Percentiles rank a stretch among this genome's conserved stretches.
These are phyloP conservation scores for Yarrowia sp. DNA, from an alignment of 805 yeast species.

Conservation along the genomic window DNA sequence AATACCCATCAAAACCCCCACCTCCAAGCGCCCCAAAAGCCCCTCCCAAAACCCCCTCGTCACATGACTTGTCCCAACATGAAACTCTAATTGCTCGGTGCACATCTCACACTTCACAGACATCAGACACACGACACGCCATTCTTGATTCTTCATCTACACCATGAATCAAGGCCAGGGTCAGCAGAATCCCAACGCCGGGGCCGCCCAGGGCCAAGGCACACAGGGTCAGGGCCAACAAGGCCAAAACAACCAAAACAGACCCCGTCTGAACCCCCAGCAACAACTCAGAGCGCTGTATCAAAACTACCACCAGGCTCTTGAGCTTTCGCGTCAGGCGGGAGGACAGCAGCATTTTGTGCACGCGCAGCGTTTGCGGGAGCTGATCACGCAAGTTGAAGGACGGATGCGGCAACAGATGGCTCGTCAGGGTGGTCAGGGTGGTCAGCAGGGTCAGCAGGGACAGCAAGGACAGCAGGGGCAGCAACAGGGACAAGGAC, in stretches of 20 bases:
- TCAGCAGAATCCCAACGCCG: constrained; percentile 16
- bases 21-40: no score
- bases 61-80: constrained; percentile 21
- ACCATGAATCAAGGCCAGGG: constrained; percentile 25
- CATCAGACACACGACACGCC: constrained; percentile 5
- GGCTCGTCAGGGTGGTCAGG: constrained; percentile 31
- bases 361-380: constrained; percentile 37
- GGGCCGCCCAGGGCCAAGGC: constrained; percentile 16
- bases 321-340: constrained; percentile 33
- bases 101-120: neutral
- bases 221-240: constrained; percentile 12
- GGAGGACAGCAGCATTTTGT: constrained; percentile 37
- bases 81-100: neutral
- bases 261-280: constrained; percentile 22
- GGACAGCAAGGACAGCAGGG: neutral
- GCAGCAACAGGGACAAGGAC: neutral
- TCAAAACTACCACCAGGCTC: constrained; percentile 37
- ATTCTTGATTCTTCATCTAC: neutral
- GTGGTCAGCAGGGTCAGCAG: constrained; percentile 8
- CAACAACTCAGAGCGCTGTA: constrained; percentile 36
- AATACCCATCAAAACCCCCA: no score
- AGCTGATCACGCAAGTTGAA: constrained; percentile 33
- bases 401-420: constrained; percentile 31
- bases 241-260: constrained; percentile 11
- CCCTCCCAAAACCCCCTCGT: neutral